Evolutionary conservation across 306 rosid species (phyloP), one percentile per base, ranked within the genome.

Genomic region (Canavalia ensiformis): DNA sequence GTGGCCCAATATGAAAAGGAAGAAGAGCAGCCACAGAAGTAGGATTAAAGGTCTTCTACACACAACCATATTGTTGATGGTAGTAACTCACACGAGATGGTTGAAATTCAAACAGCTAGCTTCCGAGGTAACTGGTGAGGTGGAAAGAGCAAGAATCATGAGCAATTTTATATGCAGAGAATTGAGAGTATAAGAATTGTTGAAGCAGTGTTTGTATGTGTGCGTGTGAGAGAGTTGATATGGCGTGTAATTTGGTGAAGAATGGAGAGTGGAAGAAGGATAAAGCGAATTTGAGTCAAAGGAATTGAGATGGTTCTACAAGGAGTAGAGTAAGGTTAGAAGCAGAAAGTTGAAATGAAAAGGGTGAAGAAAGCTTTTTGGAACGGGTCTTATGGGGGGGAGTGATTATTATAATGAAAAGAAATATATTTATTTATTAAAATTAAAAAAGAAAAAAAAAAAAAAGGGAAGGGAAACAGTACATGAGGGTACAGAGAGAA

Each of bases 301-400:
- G 72, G 86, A 88, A 77, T 78, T 64, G 2, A 71, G 92, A 88
- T 75, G 88, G 76, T 89, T 89, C 91, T 88, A 76, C 85, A 44
- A 82, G 84, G 75, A 85, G 87, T 34, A 18, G 88, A 84, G 87
- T 78, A 63, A 75, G 35, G 85, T 81, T 83, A 69, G 85, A 84
- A 90, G 92, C 79, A 80, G 90, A 94, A 90, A 89, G 94, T 82
- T 78, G 88, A 84, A 87, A 90, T 78, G 88, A 84, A 87, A 90
- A 90, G 87, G 69, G 78, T 83, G 76, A 52, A 63, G 82, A 75
- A 72, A 79, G 86, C 86, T 84, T 90, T 89, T 89, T 81, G 86
- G 84, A 89, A 86, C 77, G 90, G 87, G 89, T 55, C 88, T 87
- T 85, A 79, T 83, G 91, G 89, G 84, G 64, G 79, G 78, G 87